Evolutionary conservation across 352 stramenopile genomes (phyloP), one percentile per base, ranked within the genome.

Genomic region (Globisporangium nodosum): DNA sequence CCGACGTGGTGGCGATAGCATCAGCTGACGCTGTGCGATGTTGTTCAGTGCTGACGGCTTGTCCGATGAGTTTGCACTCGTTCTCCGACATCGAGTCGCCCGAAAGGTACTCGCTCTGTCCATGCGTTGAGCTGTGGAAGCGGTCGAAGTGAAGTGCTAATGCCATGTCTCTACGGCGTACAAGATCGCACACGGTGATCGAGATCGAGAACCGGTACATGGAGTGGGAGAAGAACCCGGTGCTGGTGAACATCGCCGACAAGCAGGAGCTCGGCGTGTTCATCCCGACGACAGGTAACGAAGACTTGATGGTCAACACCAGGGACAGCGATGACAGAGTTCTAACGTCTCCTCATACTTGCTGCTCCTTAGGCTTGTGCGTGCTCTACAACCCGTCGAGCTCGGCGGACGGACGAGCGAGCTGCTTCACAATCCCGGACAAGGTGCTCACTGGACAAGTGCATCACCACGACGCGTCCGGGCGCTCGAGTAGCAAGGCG

Each of bases 201-300:
- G 79, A 89, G 54, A 70, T 89, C 33, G 79, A 89, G 61, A 82
- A 65, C 40, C 70, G 86, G 52, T 80, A 83, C 54, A 87, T 86
- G 76, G 73, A 84, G 16, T 87, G 73, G 73, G 79, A 87, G 43
- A 55, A 56, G 3, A 69, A 71, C 20, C 79, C 79, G 0, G 64
- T 87, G 20, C 63, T 89, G 16, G 58, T 86, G 16, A 76, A 65
- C n/a, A 55, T 87, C 33, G 64, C 71, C 6, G 55, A 66, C 15
- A 70, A 69, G 49, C 46, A 66, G 27, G 71, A 89, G 24, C 40
- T 89, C 49, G 79, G 63, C 2, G 64, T 86, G 1, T 87, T 89
- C 45, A 72, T 89, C 6, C 79, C 79, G 3, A 78, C 76, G 4
- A 83, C 79, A 52, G 79, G 73, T 74, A 54, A 18, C 11, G 24